Evolutionary conservation across 1,139 yeast species (phyloP).

Genomic region (Pneumocystis oryctolagi): DNA sequence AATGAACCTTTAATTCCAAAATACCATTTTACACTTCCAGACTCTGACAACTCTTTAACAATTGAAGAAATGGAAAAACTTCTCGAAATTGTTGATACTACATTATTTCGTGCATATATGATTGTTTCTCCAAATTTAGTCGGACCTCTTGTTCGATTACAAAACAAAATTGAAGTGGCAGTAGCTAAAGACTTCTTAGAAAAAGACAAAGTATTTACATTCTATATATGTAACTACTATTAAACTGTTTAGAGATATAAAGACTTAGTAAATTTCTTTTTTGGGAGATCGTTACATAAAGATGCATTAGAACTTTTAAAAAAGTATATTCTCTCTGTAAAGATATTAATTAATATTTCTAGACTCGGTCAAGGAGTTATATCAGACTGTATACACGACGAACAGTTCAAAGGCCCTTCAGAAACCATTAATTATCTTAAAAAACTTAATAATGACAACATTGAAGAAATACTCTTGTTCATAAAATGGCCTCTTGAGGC

Average conservation of each 20-base stretch:
- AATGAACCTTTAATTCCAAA: constrained; percentile 17
- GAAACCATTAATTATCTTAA: constrained; percentile 54
- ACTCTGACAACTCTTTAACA: constrained; percentile 19
- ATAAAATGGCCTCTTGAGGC: constrained; percentile 40
- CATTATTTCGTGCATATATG: constrained; percentile 61
- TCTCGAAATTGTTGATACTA: constrained; percentile 55
- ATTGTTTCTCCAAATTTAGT: constrained; percentile 53
- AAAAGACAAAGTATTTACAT: constrained; percentile 21
- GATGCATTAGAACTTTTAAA: constrained; percentile 52
- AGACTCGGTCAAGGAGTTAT: constrained; percentile 15
- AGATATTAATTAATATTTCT: constrained; percentile 3
- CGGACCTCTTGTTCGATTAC: constrained; percentile 67
- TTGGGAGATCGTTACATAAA: constrained; percentile 44
- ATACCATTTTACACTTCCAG: constrained; percentile 19
- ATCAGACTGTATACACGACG: constrained; percentile 9
- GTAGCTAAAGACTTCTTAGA: constrained; percentile 45
- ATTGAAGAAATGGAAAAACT: constrained; percentile 23
- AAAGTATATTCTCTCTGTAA: constrained; percentile 7
- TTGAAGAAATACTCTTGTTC: constrained; percentile 46
- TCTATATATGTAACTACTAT: background rate
- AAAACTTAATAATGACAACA: constrained; percentile 36
- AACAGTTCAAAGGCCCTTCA: constrained; percentile 27
- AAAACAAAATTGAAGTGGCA: constrained; percentile 55
- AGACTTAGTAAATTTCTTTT: constrained; percentile 70
- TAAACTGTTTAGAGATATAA: constrained; percentile 30